Evolutionary conservation across 805 yeast genomes (phyloP).

Genomic region (Yamadazyma phyllophila): DNA sequence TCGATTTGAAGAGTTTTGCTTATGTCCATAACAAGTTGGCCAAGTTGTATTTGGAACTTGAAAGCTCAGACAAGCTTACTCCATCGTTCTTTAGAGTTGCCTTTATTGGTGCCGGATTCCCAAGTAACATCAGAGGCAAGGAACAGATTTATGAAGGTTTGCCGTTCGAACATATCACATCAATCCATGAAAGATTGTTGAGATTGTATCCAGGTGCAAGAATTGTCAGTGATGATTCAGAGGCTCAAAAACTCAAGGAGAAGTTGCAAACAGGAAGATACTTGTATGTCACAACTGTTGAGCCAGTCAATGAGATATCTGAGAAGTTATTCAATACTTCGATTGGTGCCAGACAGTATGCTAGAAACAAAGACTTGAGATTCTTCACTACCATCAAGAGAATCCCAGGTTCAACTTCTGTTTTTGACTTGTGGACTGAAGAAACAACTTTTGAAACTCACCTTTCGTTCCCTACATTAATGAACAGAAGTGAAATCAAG

Average conservation of each 20-base stretch:
- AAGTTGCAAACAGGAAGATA: constrained; percentile 67
- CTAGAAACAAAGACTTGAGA: constrained; percentile 70
- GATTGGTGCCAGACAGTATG: constrained; percentile 67
- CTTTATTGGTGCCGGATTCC: constrained; percentile 84
- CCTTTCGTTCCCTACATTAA: constrained; percentile 80
- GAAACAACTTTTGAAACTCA: constrained; percentile 75
- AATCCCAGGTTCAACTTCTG: constrained; percentile 69
- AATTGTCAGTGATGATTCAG: constrained; percentile 58
- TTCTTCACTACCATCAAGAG: constrained; percentile 68
- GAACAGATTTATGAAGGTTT: constrained; percentile 81
- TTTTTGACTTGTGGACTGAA: constrained; percentile 83
- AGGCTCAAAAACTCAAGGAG: constrained; percentile 49
- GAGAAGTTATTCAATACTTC: constrained; percentile 46
- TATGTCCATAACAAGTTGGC: constrained; percentile 67
- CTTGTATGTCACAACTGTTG: constrained; percentile 68
- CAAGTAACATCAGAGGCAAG: constrained; percentile 68
- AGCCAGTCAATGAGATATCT: constrained; percentile 58
- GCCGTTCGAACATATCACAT: constrained; percentile 83
- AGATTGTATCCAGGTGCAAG: constrained; percentile 80
- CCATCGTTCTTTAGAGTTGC: constrained; percentile 79
- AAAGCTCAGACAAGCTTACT: constrained; percentile 65
- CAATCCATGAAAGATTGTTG: constrained; percentile 73
- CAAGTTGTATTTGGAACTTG: constrained; percentile 63
- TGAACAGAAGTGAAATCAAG: constrained; percentile 77
- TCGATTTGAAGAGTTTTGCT: constrained; percentile 73